phyloP scores from a whole-genome alignment of 768 basidiomycete genomes.

The Mrakia blollopis region DNA sequence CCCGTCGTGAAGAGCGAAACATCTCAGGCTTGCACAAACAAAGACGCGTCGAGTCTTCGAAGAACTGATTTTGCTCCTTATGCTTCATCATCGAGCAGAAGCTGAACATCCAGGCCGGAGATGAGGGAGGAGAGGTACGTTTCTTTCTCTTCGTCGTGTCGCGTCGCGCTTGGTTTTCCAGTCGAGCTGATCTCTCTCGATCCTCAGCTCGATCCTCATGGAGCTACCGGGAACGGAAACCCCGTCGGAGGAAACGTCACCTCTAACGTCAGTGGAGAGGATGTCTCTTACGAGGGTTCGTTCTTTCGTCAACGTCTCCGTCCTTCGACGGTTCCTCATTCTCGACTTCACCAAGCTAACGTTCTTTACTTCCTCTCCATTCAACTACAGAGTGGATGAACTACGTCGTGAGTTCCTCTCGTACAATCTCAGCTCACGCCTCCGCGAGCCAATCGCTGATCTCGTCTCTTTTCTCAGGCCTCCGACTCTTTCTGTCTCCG shows the following conservation, averaged over 20 bases:
- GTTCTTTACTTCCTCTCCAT: background rate
- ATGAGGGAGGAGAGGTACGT: slow-evolving; percentile 48
- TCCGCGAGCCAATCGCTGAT: slow-evolving; percentile 35
- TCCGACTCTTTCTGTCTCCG: slow-evolving; percentile 50
- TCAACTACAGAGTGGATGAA: slow-evolving; percentile 15
- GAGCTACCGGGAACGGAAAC: slow-evolving; percentile 42
- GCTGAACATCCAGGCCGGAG: slow-evolving; percentile 44
- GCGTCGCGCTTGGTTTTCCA: background rate
- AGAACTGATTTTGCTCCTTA: background rate
- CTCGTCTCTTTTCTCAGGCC: slow-evolving; percentile 21
- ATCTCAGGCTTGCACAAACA: background rate
- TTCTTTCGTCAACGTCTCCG: too few species aligned
- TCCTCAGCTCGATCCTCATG: slow-evolving; percentile 46
- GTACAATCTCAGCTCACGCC: too few species aligned
- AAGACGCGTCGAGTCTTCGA: too few species aligned
- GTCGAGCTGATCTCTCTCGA: background rate
- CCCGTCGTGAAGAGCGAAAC: too few species aligned
- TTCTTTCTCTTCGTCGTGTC: too few species aligned
- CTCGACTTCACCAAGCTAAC: background rate
- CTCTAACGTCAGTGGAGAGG: slow-evolving; percentile 43
- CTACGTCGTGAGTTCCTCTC: slow-evolving; percentile 15
- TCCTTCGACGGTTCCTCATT: slow-evolving; percentile 45
- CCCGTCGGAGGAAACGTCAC: slow-evolving; percentile 46
- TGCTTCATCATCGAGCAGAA: background rate
- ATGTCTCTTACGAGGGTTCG: slow-evolving; percentile 44